These are phyloP conservation scores for Streptanthus diversifolius DNA, from an alignment of 345 rosid genomes.

Conservation along the genomic window DNA sequence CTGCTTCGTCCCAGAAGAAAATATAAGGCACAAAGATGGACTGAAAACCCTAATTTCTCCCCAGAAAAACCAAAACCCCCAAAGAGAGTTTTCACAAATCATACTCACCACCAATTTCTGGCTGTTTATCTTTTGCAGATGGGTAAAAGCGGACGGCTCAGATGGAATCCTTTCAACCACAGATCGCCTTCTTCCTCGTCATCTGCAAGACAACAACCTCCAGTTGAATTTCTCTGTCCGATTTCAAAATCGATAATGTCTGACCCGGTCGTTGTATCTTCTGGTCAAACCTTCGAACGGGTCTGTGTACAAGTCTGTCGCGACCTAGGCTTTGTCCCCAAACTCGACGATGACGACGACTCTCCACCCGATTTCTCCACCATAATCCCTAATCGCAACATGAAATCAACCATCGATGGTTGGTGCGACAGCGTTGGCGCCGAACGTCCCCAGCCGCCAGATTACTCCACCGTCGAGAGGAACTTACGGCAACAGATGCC, in stretches of 20 bases:
- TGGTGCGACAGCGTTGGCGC: constrained; percentile 54
- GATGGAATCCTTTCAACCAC: constrained; percentile 63
- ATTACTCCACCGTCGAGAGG: constrained; percentile 50
- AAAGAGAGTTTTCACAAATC: not conserved
- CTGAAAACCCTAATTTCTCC: constrained; percentile 8
- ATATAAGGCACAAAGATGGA: constrained; percentile 16
- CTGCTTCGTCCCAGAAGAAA: not conserved
- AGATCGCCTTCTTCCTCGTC: constrained; percentile 29
- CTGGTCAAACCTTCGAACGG: constrained; percentile 86
- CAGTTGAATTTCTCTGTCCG: constrained; percentile 68
- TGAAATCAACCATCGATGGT: constrained; percentile 53
- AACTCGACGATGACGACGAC: constrained; percentile 47
- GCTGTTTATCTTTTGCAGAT: constrained; percentile 31
- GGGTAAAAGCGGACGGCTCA: constrained; percentile 59
- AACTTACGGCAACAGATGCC: constrained; percentile 42
- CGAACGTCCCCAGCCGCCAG: constrained; percentile 42
- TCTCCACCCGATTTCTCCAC: constrained; percentile 55
- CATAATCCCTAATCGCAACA: constrained; percentile 61
- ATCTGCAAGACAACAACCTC: constrained; percentile 34
- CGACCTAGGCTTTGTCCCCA: constrained; percentile 46
- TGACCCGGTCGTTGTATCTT: constrained; percentile 79
- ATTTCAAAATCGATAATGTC: constrained; percentile 60
- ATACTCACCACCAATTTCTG: not conserved
- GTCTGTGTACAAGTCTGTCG: constrained; percentile 61
- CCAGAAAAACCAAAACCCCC: not conserved